A percentile compares a stretch with the other conserved stretches of the same genome.
Evolutionary conservation across 2,329 filamentous ascomycete genomes (phyloP).

Genomic region (Berkeleyomyces rouxiae): DNA sequence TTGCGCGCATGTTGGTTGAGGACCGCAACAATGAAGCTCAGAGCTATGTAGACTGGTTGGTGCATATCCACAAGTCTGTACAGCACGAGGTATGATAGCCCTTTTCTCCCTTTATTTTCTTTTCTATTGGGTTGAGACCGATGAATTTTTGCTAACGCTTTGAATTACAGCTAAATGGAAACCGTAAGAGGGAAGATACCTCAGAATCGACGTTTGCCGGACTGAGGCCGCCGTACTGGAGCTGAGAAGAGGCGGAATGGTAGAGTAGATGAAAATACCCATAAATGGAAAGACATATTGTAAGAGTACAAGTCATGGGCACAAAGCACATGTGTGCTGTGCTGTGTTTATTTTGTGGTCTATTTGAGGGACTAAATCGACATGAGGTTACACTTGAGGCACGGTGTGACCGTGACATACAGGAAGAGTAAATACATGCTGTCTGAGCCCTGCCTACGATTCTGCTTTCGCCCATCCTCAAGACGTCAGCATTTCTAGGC

Average conservation of each 20-base stretch:
- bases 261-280: neutral
- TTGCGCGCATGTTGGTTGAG: conserved; percentile 77
- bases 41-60: conserved; percentile 96
- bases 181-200: conserved; percentile 52
- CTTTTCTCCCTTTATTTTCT: neutral
- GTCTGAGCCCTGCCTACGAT: neutral
- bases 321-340: neutral
- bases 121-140: neutral
- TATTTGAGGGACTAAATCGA: no score
- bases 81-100: conserved; percentile 53
- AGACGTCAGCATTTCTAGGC: conserved; percentile 31
- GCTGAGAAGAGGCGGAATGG: neutral
- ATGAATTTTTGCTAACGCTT: conserved; percentile 7
- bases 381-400: no score
- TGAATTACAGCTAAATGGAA: conserved; percentile 40
- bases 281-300: neutral
- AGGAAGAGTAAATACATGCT: neutral
- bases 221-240: conserved; percentile 42
- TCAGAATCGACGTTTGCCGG: conserved; percentile 40
- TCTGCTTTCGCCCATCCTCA: neutral
- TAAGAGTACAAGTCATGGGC: neutral
- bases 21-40: conserved; percentile 96
- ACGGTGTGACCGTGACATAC: neutral
- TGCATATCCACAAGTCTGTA: conserved; percentile 83
- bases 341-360: no score